phyloP scores from a whole-genome alignment of 306 rosid genomes.

The Abrus pulchellus region DNA sequence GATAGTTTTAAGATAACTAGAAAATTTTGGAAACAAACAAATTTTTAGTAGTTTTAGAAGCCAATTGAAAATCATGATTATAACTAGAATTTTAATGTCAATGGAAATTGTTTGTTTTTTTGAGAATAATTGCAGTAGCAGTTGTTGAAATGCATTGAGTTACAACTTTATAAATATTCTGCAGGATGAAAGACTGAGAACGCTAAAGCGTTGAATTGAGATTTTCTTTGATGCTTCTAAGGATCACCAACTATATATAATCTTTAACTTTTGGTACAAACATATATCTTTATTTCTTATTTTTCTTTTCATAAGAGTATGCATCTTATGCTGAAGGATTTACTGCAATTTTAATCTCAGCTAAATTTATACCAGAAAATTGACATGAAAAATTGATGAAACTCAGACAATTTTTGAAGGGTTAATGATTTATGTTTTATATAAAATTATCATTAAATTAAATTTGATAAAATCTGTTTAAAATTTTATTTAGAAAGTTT shows the following conservation, averaged over 20 bases:
- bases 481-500: too few relatives aligned
- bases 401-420: too few relatives aligned
- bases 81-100: background rate
- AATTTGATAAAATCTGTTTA: too few relatives aligned
- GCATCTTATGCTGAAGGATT: constrained; percentile 8
- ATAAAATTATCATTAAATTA: too few relatives aligned
- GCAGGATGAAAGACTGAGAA: constrained; percentile 76
- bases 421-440: too few relatives aligned
- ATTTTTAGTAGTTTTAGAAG: background rate
- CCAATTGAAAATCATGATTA: constrained; percentile 1
- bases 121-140: background rate
- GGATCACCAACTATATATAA: constrained; percentile 76
- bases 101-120: constrained; percentile 25
- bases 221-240: constrained; percentile 75
- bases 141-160: constrained; percentile 17
- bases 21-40: background rate
- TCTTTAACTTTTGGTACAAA: background rate
- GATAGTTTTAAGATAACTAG: constrained; percentile 6
- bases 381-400: constrained; percentile 8
- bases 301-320: constrained; percentile 13
- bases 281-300: constrained; percentile 10
- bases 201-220: constrained; percentile 75
- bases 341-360: constrained; percentile 9
- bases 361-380: background rate
- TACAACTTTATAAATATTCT: constrained; percentile 23